Evolutionary conservation across 371 early-diverging fungal genomes (phyloP), one percentile per base, ranked within the genome.

Genomic region (Saksenaea oblongispora): DNA sequence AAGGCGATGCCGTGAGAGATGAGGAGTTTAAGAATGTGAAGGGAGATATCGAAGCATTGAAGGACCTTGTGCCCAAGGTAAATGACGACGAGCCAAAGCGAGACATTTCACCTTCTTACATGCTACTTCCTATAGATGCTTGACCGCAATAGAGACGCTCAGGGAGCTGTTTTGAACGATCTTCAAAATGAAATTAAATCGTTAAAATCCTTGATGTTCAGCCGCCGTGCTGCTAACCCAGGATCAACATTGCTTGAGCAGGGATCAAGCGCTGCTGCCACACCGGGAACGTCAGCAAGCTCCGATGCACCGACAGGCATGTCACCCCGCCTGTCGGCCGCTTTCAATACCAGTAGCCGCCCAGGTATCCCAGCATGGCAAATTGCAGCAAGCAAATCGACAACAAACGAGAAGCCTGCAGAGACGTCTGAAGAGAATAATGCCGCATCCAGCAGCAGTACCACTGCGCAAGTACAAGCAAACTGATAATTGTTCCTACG

Each of bases 151-250:
- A 91, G 90, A 63, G 87, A 91, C 59, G 79, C 89, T 27, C 91
- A 92, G 67, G 74, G 76, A 15, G 80, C 84, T 17, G 84, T 91
- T 11, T 67, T 94, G 70, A 72, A 79, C n/a, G 95, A 96, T 41
- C 81, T 98, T 18, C 97, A 98, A 76, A 83, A 84, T 18, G 98
- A 98, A 74, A 86, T 98, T 77, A 95, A 94, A 70, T 92, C 93
- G 13, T 84, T 97, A 51, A 94, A 96, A 70, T 90, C 89, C 62
- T 82, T 97, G 59, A 70, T 97, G 55, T 70, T 93, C 59, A 95
- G 88, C 67, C 88, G 94, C 35, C 89, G 93, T 41, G 10, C 51
- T 47, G 64, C 75, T 53, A 41, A 61, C 34, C 56, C 73, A 8
- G 66, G 61, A 22, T 54, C 65, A 24, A 41, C 70, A 3, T 41